Evolutionary conservation across 176 grass and related monocot genomes (phyloP).

Genomic region (Avena atlantica): DNA sequence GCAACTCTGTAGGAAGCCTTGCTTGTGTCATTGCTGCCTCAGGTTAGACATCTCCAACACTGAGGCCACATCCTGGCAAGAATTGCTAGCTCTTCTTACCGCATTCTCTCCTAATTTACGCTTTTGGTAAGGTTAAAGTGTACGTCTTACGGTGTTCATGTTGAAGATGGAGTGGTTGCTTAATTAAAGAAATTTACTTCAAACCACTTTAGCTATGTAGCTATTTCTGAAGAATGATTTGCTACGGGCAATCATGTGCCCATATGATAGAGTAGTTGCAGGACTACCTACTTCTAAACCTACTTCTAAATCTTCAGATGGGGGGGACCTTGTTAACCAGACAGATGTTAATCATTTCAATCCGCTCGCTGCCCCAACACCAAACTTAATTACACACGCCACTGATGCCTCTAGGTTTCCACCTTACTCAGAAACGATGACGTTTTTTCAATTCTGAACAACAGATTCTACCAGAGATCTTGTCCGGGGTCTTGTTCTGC

Average conservation of each 20-base stretch:
- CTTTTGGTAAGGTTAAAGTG: neutral
- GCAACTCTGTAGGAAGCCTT: slow-evolving; percentile 93
- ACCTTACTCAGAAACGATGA: neutral
- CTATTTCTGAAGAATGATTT: neutral
- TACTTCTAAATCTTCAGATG: neutral
- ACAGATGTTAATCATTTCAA: neutral
- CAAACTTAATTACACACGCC: neutral
- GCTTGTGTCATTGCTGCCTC: slow-evolving; percentile 93
- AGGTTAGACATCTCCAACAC: slow-evolving; percentile 46
- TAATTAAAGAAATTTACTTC: neutral
- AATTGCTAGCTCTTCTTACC: neutral
- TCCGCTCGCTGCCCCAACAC: neutral
- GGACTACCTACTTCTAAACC: neutral
- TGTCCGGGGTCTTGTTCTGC: slow-evolving; percentile 78
- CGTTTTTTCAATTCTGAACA: neutral
- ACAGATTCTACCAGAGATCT: slow-evolving; percentile 63
- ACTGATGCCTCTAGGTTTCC: neutral
- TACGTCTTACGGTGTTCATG: neutral
- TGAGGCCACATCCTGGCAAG: neutral
- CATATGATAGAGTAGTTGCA: neutral
- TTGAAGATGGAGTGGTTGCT: neutral
- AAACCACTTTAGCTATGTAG: neutral
- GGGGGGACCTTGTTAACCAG: neutral
- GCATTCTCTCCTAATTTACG: neutral
- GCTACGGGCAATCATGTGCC: neutral